Percentiles rank a stretch among this genome's conserved stretches.
Evolutionary conservation across 2,329 filamentous ascomycete species (phyloP).

Genomic region (Botryotinia calthae): DNA sequence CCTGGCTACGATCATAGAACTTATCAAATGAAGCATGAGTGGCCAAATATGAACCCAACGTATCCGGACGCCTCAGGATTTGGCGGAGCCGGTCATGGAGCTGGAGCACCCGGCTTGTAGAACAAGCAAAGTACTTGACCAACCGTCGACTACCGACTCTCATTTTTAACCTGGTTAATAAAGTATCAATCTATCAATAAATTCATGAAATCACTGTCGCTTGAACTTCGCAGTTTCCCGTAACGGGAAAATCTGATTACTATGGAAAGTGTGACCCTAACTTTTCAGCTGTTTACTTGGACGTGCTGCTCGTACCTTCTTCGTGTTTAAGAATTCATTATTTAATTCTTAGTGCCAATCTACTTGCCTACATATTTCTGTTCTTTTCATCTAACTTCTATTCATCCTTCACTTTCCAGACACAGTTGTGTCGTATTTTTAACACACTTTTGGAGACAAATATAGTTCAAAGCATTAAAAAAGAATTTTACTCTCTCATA

Average conservation of each 20-base stretch:
- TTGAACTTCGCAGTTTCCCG: background rate
- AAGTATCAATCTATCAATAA: background rate
- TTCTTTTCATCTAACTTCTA: background rate
- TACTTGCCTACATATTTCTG: background rate
- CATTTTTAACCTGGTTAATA: background rate
- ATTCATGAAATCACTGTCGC: background rate
- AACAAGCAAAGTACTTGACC: background rate
- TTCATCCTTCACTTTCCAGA: slow-evolving; percentile 11
- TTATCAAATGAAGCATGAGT: slow-evolving; percentile 27
- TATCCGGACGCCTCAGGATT: slow-evolving; percentile 25
- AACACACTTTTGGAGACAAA: slow-evolving; percentile 18
- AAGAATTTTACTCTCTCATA: slow-evolving; percentile 8
- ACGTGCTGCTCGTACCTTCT: slow-evolving; percentile 10
- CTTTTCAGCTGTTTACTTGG: background rate
- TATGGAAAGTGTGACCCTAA: background rate
- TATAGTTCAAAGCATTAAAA: slow-evolving; percentile 15
- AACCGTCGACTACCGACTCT: background rate
- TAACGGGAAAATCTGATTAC: background rate
- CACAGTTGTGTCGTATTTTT: slow-evolving; percentile 21
- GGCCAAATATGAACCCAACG: slow-evolving; percentile 26
- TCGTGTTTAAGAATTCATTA: background rate
- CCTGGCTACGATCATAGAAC: slow-evolving; percentile 30
- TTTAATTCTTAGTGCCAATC: background rate
- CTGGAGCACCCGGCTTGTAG: slow-evolving; percentile 6
- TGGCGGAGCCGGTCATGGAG: slow-evolving; percentile 21